Evolutionary conservation across 768 basidiomycete species (phyloP).

Genomic region (Tricholoma sp.): DNA sequence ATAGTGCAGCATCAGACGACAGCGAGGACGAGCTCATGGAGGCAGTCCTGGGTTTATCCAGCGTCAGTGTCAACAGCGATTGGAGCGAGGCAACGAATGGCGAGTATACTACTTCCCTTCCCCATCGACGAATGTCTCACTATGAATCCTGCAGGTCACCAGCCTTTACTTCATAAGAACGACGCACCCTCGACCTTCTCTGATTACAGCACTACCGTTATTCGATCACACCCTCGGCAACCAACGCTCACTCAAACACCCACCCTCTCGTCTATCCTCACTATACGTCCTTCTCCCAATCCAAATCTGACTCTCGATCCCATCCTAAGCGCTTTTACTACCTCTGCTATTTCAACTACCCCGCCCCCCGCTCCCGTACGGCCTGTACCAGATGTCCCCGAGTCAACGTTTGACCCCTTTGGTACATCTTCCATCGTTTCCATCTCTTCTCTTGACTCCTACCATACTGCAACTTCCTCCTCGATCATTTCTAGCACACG

Average conservation of each 20-base stretch:
- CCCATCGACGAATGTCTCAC: constrained; percentile 8
- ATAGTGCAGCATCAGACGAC: constrained; percentile 41
- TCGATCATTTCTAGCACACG: constrained; percentile 50
- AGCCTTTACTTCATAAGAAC: constrained; percentile 47
- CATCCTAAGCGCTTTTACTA: constrained; percentile 31
- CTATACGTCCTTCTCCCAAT: constrained; percentile 53
- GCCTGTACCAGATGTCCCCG: constrained; percentile 4
- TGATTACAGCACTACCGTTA: constrained; percentile 67
- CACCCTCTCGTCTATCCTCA: constrained; percentile 68
- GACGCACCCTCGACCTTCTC: constrained; percentile 32
- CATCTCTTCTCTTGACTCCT: constrained; percentile 54
- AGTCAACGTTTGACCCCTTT: constrained; percentile 30
- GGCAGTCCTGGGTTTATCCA: constrained; percentile 49
- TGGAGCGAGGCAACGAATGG: constrained; percentile 42
- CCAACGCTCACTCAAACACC: constrained; percentile 37
- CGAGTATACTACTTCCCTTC: constrained; percentile 13
- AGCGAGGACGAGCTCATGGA: constrained; percentile 68
- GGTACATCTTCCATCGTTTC: constrained; percentile 48
- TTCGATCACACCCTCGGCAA: constrained; percentile 44
- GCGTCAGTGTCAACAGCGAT: constrained; percentile 43
- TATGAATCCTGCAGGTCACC: constrained; percentile 35
- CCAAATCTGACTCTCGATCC: constrained; percentile 40
- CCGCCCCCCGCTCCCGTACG: constrained; percentile 14
- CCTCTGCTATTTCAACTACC: constrained; percentile 15
- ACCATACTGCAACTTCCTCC: constrained; percentile 54